Percentiles rank a stretch among this genome's conserved stretches.
Conservation (phyloP, 768 basidiomycete genomes). For the Floccularia luteovirens region DNA sequence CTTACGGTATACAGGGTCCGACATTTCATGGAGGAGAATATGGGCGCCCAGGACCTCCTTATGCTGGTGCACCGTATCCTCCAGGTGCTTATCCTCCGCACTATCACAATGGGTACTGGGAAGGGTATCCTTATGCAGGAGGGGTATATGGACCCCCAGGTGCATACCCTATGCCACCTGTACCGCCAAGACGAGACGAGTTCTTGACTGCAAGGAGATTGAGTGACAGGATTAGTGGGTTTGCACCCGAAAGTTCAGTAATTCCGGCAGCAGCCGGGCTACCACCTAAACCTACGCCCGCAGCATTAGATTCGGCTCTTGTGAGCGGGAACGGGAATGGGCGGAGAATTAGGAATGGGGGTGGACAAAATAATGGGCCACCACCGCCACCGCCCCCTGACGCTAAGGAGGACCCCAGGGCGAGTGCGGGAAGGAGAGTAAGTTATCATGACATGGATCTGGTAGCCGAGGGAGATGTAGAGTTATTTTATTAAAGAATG, state of each 20-base stretch:
- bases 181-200: conserved; percentile 50
- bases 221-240: conserved; percentile 78
- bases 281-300: conserved; percentile 68
- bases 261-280: conserved; percentile 65
- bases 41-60: conserved; percentile 24
- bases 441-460: conserved; percentile 96
- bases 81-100: conserved; percentile 38
- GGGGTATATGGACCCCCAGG: conserved; percentile 27
- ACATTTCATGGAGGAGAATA: conserved; percentile 31
- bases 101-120: conserved; percentile 35
- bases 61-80: conserved; percentile 22
- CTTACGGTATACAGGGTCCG: conserved; percentile 71
- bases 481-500: conserved; percentile 48
- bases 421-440: conserved; percentile 80
- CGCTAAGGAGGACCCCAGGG: conserved; percentile 88
- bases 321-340: conserved; percentile 41
- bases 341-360: conserved; percentile 24
- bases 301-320: conserved; percentile 43
- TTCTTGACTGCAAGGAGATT: conserved; percentile 53
- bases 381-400: conserved; percentile 81
- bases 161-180: conserved; percentile 27
- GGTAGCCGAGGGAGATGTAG: conserved; percentile 76
- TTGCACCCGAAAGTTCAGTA: conserved; percentile 38
- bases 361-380: conserved; percentile 35
- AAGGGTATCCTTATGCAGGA: conserved; percentile 31